These are phyloP conservation scores for Macrophomina phaseolina DNA, from an alignment of 2,329 filamentous ascomycete genomes.

Conservation along the genomic window DNA sequence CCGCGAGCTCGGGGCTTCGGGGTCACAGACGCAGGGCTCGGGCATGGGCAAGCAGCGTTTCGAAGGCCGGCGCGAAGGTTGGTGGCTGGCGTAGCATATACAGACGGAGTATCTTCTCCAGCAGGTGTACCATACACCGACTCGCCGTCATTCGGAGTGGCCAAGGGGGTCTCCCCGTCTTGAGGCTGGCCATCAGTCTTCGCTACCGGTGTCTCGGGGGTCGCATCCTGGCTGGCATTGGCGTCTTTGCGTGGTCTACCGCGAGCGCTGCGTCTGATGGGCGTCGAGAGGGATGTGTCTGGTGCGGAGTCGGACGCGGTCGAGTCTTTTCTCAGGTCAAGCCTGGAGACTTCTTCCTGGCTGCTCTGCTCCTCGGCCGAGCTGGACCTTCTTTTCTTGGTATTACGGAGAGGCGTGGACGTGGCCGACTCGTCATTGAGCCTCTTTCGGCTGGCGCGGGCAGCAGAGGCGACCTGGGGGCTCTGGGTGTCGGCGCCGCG, in stretches of 20 bases:
- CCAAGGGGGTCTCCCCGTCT: background rate
- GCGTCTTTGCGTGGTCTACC: slow-evolving; percentile 4
- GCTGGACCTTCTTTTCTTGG: slow-evolving; percentile 20
- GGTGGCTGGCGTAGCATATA: slow-evolving; percentile 28
- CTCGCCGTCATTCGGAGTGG: background rate
- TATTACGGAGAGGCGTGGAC: slow-evolving; percentile 12
- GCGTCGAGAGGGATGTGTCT: slow-evolving; percentile 1
- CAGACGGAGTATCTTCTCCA: slow-evolving; percentile 20
- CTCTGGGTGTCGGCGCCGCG: slow-evolving; percentile 24
- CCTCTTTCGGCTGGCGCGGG: slow-evolving; percentile 24
- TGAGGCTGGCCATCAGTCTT: background rate
- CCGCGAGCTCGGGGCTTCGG: slow-evolving; percentile 17
- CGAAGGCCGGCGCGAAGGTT: slow-evolving; percentile 8
- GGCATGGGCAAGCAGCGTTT: slow-evolving; percentile 3
- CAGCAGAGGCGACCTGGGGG: slow-evolving; percentile 10
- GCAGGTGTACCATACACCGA: slow-evolving; percentile 26
- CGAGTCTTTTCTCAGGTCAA: slow-evolving; percentile 2
- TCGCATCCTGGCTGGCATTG: background rate
- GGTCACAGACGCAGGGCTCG: slow-evolving; percentile 15
- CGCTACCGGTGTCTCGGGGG: slow-evolving; percentile 9
- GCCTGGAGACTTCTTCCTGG: slow-evolving; percentile 15
- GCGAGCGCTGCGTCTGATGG: slow-evolving; percentile 2
- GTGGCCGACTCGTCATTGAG: slow-evolving; percentile 20
- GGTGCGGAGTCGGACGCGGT: background rate
- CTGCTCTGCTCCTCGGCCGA: slow-evolving; percentile 1